phyloP scores from a whole-genome alignment of 1,284 basidiomycete genomes.

The Ceratobasidium theobromae region DNA sequence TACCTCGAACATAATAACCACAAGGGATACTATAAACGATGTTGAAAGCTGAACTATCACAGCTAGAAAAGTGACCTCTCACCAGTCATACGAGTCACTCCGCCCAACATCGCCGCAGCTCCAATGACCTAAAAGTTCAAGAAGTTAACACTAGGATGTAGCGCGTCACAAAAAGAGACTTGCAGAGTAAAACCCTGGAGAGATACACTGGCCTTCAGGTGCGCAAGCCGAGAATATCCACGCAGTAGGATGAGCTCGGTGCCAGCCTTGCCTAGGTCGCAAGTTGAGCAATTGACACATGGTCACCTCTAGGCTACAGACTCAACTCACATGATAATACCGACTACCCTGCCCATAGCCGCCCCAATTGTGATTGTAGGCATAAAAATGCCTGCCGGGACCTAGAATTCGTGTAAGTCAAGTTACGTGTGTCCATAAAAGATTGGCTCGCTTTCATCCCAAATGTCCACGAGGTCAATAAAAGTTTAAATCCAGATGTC shows the following conservation, averaged over 20 bases:
- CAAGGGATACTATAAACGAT: slow-evolving; percentile 57
- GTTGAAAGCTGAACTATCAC: slow-evolving; percentile 17
- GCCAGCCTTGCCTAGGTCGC: slow-evolving; percentile 58
- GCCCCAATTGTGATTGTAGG: slow-evolving; percentile 73
- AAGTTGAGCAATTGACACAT: neutral
- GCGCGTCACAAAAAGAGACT: neutral
- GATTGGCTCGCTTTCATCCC: slow-evolving; percentile 64
- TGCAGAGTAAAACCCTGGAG: slow-evolving; percentile 76
- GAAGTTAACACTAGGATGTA: neutral
- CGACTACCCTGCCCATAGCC: slow-evolving; percentile 66
- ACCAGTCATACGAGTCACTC: slow-evolving; percentile 81
- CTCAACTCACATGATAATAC: slow-evolving; percentile 64
- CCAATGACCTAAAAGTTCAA: slow-evolving; percentile 56
- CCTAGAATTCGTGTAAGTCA: slow-evolving; percentile 43
- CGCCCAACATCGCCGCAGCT: slow-evolving; percentile 76
- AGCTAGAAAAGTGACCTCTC: slow-evolving; percentile 38
- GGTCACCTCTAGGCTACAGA: neutral
- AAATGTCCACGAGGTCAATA: slow-evolving; percentile 71
- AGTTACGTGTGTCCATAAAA: neutral
- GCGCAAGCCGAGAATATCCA: slow-evolving; percentile 71
- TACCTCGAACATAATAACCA: slow-evolving; percentile 73
- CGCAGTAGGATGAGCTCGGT: slow-evolving; percentile 60
- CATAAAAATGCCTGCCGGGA: slow-evolving; percentile 73
- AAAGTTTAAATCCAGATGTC: slow-evolving; percentile 61
- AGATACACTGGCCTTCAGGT: slow-evolving; percentile 69